Conservation (phyloP, 2,329 filamentous ascomycete species). For the Trichoderma semiorbis region DNA sequence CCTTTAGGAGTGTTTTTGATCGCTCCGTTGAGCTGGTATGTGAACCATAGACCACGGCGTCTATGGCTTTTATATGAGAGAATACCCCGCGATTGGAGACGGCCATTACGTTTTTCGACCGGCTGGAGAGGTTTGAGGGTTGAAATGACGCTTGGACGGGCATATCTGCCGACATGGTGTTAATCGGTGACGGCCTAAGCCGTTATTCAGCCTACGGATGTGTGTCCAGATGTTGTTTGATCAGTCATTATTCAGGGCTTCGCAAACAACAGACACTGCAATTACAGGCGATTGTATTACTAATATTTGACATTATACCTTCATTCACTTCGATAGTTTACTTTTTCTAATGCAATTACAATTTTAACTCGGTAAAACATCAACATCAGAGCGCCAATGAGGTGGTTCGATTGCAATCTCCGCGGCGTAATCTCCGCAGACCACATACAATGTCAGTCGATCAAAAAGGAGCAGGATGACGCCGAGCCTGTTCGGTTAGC, state of each 20-base stretch:
- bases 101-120: not conserved
- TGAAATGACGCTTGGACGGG: not conserved
- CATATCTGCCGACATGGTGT: not conserved
- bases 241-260: not conserved
- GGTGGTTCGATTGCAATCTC: not conserved
- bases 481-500: not conserved
- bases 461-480: not conserved
- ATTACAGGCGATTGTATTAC: not conserved
- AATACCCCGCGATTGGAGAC: not conserved
- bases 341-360: not conserved
- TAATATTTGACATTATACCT: not conserved
- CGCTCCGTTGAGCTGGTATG: accelerated
- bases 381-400: not conserved
- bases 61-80: not conserved
- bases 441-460: not conserved
- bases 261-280: not conserved
- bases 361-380: not conserved
- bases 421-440: not conserved
- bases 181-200: accelerated
- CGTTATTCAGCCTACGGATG: not conserved
- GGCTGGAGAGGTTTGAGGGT: not conserved
- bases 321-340: not conserved
- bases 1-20: not conserved
- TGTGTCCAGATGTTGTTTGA: not conserved
- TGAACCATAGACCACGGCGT: not conserved